These are phyloP conservation scores for Fraxinus platypoda DNA, from an alignment of 305 asterid species.

Conservation along the genomic window DNA sequence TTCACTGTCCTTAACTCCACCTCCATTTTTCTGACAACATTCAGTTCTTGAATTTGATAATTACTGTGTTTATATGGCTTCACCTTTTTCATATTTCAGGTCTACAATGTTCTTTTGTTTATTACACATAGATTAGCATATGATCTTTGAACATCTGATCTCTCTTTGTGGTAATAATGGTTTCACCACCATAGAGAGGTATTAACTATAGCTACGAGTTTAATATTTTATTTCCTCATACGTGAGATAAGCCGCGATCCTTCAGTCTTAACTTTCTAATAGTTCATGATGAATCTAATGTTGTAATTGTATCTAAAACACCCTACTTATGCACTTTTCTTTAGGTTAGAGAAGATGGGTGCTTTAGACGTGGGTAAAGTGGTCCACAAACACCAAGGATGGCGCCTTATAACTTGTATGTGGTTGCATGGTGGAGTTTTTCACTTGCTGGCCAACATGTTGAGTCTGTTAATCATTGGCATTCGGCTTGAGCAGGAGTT, in stretches of 20 bases:
- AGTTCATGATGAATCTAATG: not conserved
- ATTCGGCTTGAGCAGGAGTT: constrained; percentile 54
- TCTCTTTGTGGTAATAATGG: not conserved
- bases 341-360: constrained; percentile 50
- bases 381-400: constrained; percentile 44
- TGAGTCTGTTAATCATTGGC: constrained; percentile 52
- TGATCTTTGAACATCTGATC: not conserved
- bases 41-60: not conserved
- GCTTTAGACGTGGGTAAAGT: constrained; percentile 50
- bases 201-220: not conserved
- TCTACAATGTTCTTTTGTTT: not conserved
- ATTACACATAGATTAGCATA: not conserved
- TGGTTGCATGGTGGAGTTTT: constrained; percentile 59
- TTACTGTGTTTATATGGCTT: not conserved
- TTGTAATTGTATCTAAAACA: not conserved
- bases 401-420: constrained; percentile 56
- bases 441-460: constrained; percentile 57
- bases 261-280: not conserved
- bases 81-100: not conserved
- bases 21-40: not conserved
- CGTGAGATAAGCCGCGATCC: not conserved
- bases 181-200: not conserved
- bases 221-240: not conserved
- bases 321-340: constrained; percentile 12
- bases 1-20: not conserved